Percentiles rank a stretch among this genome's conserved stretches.
These are phyloP conservation scores for Diaporthe helianthi DNA, from an alignment of 2,329 filamentous ascomycete species.

Conservation along the genomic window DNA sequence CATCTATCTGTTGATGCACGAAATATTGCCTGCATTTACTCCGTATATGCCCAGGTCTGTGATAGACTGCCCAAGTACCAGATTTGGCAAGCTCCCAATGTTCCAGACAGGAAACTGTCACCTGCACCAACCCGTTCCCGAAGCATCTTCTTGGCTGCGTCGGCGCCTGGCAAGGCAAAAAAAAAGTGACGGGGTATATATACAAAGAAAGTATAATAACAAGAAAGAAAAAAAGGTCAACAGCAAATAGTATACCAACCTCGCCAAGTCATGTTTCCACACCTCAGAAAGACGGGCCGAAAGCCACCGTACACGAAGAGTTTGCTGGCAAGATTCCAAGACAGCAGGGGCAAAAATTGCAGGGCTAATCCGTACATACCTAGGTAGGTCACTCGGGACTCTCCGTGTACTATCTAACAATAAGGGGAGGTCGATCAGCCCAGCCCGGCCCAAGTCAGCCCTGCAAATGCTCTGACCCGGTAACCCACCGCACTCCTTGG, in stretches of 20 bases:
- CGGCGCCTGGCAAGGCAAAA: neutral
- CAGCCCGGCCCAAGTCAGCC: slow-evolving; percentile 14
- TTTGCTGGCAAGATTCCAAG: neutral
- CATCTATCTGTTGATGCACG: too few species aligned
- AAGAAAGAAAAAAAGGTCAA: neutral
- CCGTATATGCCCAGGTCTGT: neutral
- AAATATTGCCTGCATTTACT: neutral
- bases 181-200: neutral
- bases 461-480: slow-evolving; percentile 4
- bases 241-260: neutral
- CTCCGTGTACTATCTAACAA: neutral
- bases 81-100: neutral
- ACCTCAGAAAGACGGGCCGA: slow-evolving; percentile 10
- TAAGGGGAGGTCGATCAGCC: neutral
- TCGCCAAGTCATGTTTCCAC: slow-evolving; percentile 10
- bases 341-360: neutral
- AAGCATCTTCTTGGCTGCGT: neutral
- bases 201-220: too few species aligned
- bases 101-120: neutral
- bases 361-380: neutral
- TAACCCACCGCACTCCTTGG: slow-evolving; percentile 14
- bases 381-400: slow-evolving; percentile 4
- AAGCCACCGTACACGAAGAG: neutral
- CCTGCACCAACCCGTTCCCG: neutral
- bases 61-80: too few species aligned